Evolutionary conservation across 495 filamentous ascomycete genomes (phyloP).

Genomic region (Penicillium longicatenatum): DNA sequence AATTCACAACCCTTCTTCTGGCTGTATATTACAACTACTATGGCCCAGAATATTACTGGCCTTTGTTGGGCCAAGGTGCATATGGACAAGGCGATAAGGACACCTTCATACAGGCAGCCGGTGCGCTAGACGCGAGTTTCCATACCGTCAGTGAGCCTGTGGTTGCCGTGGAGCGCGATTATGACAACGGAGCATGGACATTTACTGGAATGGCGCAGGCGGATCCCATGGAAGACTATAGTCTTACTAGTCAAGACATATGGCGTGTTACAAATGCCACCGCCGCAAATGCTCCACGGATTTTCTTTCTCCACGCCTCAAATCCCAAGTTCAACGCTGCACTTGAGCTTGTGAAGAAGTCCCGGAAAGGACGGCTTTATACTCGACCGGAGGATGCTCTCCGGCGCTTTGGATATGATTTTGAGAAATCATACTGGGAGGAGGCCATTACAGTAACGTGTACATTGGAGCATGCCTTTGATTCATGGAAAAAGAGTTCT

Average conservation of each 20-base stretch:
- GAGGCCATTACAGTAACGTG: conserved; percentile 36
- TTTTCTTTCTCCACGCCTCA: background rate
- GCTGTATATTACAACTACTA: background rate
- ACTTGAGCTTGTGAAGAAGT: background rate
- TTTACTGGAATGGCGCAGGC: background rate
- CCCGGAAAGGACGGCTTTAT: background rate
- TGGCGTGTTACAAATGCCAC: background rate
- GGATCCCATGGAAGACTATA: background rate
- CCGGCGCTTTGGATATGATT: conserved; percentile 36
- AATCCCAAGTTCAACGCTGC: conserved; percentile 1
- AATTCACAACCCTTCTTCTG: background rate
- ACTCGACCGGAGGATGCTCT: background rate
- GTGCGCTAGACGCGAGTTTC: background rate
- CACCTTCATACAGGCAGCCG: background rate
- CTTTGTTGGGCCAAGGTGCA: background rate
- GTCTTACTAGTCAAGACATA: background rate
- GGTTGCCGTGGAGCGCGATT: too few species aligned
- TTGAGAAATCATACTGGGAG: conserved; percentile 44
- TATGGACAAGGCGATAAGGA: background rate
- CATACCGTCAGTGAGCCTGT: background rate
- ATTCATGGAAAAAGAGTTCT: conserved; percentile 22
- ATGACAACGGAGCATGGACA: background rate
- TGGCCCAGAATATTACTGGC: background rate
- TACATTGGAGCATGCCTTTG: conserved; percentile 23
- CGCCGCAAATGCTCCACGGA: background rate